phyloP scores from a whole-genome alignment of 352 stramenopile genomes.

The Phytophthora citrophthora region DNA sequence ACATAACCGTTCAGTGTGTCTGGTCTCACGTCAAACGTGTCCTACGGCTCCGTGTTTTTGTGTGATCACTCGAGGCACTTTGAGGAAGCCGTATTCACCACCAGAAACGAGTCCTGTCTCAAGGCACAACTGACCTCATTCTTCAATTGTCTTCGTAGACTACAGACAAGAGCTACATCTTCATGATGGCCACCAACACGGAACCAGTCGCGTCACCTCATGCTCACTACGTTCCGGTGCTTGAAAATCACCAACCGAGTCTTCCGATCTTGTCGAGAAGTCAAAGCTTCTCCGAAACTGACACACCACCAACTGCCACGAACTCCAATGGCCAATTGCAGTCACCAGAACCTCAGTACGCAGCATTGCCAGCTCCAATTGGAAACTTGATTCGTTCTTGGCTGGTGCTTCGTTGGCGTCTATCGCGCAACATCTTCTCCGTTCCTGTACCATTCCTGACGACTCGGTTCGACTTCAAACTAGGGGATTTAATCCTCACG shows the following conservation, averaged over 20 bases:
- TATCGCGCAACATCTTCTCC: conserved; percentile 26
- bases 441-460: conserved; percentile 27
- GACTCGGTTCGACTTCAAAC: conserved; percentile 32
- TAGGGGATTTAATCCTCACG: conserved; percentile 34
- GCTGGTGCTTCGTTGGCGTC: conserved; percentile 21
- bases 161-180: too few relatives aligned
- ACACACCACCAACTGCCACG: not conserved
- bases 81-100: not conserved
- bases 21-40: not conserved
- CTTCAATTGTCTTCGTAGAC: too few relatives aligned
- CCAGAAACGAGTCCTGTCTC: not conserved
- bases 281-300: conserved; percentile 1
- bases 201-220: not conserved
- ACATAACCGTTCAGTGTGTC: not conserved
- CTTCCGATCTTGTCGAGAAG: conserved; percentile 7
- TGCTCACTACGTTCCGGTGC: conserved; percentile 10
- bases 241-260: not conserved
- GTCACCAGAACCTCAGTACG: not conserved
- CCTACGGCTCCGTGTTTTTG: not conserved
- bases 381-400: conserved; percentile 13
- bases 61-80: not conserved
- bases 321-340: conserved; percentile 2
- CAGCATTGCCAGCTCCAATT: not conserved
- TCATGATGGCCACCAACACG: not conserved
- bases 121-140: not conserved